Conservation (phyloP, 192 early-diverging fungal species). For the Martensiomyces pterosporus region DNA sequence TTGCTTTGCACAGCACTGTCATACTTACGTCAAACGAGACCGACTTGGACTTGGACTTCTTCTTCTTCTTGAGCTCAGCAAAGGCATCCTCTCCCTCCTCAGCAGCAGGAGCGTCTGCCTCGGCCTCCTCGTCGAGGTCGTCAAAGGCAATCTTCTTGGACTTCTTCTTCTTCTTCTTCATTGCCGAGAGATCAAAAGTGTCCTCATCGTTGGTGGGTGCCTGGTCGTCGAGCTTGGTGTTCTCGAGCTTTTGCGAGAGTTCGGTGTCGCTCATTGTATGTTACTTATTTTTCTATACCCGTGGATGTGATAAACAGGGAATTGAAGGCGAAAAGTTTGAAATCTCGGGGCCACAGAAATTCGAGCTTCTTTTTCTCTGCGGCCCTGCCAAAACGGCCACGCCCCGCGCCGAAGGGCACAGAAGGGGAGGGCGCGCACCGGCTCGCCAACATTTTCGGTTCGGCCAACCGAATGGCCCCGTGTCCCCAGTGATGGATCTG, state of each 20-base stretch:
- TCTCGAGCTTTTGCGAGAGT: slow-evolving; percentile 17
- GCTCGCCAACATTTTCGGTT: no score
- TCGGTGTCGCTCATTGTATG: slow-evolving; percentile 35
- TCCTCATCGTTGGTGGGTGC: slow-evolving; percentile 22
- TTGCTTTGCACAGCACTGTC: no score
- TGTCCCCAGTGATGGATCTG: no score
- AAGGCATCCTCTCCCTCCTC: slow-evolving; percentile 42
- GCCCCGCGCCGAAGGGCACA: no score
- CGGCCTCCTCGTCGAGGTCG: slow-evolving; percentile 37
- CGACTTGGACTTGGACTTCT: slow-evolving; percentile 53
- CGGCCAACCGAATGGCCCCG: no score
- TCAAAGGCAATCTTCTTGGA: slow-evolving; percentile 44
- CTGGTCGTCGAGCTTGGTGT: slow-evolving; percentile 13
- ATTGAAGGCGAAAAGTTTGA: no score
- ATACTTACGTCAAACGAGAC: slow-evolving; percentile 46
- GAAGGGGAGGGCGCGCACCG: no score
- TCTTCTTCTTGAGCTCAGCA: slow-evolving; percentile 58
- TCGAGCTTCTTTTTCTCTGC: slow-evolving; percentile 7
- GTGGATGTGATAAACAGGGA: no score
- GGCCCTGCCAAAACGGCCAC: slow-evolving; percentile 4
- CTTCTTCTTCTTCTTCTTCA: slow-evolving; percentile 53
- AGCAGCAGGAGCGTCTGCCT: slow-evolving; percentile 11
- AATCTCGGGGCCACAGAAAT: no score
- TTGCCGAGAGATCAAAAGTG: slow-evolving; percentile 9
- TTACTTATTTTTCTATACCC: slow-evolving; percentile 8